phyloP scores from a whole-genome alignment of 164 flowering plant genomes.

The Chimonanthus praecox region DNA sequence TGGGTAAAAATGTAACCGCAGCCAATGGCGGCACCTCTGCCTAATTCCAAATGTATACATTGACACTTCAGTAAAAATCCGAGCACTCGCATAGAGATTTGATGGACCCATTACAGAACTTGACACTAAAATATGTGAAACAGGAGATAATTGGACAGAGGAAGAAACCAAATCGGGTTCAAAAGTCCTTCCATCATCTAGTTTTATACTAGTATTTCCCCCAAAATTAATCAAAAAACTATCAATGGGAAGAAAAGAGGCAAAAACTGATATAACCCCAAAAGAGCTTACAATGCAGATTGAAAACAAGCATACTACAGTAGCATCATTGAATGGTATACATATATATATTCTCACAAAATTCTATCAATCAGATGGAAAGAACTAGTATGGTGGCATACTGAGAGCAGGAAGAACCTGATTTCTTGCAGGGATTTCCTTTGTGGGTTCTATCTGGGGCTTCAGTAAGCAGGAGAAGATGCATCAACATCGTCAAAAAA shows the following conservation, averaged over 20 bases:
- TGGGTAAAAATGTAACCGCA: constrained; percentile 37
- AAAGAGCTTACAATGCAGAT: constrained; percentile 9
- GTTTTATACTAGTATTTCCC: constrained; percentile 14
- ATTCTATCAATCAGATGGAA: neutral
- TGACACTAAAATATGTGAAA: constrained; percentile 24
- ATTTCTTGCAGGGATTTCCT: constrained; percentile 1
- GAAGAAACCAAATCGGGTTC: constrained; percentile 26
- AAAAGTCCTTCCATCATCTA: constrained; percentile 22
- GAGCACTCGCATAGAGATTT: constrained; percentile 26
- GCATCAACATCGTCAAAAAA: neutral
- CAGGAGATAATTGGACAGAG: constrained; percentile 22
- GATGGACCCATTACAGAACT: neutral
- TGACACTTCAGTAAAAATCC: constrained; percentile 29
- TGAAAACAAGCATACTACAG: neutral
- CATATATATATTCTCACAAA: constrained; percentile 1
- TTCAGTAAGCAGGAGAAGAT: neutral
- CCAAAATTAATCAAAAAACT: constrained; percentile 36
- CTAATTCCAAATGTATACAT: constrained; percentile 21
- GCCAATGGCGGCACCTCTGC: constrained; percentile 40
- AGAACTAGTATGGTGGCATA: neutral
- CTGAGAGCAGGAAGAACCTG: neutral
- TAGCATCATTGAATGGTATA: constrained; percentile 15
- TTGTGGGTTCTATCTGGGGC: constrained; percentile 4
- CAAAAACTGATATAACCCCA: constrained; percentile 7
- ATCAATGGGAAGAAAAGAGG: constrained; percentile 29